phyloP scores from a whole-genome alignment of 768 basidiomycete genomes.

The Kwoniella bestiolae region DNA sequence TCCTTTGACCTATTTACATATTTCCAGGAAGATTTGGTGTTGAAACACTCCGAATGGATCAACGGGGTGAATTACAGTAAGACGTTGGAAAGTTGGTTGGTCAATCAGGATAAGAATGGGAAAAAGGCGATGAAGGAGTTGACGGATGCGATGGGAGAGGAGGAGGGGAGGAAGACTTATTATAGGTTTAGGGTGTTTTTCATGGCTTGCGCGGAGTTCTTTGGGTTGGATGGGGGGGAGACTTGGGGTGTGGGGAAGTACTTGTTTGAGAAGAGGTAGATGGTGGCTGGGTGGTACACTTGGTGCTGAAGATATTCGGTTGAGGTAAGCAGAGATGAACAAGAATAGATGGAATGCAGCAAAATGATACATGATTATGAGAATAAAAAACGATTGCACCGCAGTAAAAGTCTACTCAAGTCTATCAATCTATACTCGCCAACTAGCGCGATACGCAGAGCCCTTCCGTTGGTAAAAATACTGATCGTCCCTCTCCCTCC shows the following conservation, averaged over 20 bases:
- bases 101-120: constrained; percentile 64
- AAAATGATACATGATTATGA: no score
- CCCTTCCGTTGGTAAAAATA: no score
- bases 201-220: constrained; percentile 72
- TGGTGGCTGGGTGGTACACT: not conserved
- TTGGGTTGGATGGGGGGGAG: constrained; percentile 67
- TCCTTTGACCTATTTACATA: constrained; percentile 62
- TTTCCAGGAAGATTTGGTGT: constrained; percentile 69
- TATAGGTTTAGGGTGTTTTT: constrained; percentile 74
- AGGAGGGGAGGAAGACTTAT: constrained; percentile 68
- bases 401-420: no score
- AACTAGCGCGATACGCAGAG: no score
- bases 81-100: constrained; percentile 71
- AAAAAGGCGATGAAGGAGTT: constrained; percentile 63
- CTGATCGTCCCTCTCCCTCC: no score
- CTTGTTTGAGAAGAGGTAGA: constrained; percentile 42
- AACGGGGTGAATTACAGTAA: constrained; percentile 69
- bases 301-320: not conserved
- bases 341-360: not conserved
- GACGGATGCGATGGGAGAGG: constrained; percentile 61
- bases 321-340: not conserved
- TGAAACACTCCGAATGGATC: constrained; percentile 68
- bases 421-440: no score
- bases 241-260: constrained; percentile 62
- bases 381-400: no score